phyloP scores from a whole-genome alignment of 2,329 filamentous ascomycete genomes.

The Aureobasidium sp. region DNA sequence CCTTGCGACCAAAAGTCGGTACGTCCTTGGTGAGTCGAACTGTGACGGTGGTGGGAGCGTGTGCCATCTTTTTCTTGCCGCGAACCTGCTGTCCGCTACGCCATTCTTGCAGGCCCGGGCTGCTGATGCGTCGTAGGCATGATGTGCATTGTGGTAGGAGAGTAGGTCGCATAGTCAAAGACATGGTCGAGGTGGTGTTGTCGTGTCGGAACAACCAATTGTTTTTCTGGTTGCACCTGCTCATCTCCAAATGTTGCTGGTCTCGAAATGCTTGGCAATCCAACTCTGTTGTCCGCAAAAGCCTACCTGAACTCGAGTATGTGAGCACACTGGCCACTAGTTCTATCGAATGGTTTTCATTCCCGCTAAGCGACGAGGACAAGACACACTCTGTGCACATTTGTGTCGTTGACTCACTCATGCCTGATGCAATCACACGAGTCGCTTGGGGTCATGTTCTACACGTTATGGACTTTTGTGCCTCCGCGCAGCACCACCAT shows the following conservation, averaged over 20 bases:
- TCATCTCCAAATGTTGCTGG: background rate
- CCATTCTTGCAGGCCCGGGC: conserved; percentile 14
- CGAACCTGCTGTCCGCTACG: conserved; percentile 26
- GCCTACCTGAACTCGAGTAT: background rate
- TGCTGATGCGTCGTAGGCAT: conserved; percentile 17
- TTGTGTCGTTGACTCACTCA: background rate
- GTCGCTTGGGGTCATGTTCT: background rate
- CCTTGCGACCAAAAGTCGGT: conserved; percentile 44
- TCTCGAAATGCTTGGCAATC: background rate
- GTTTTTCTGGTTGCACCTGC: background rate
- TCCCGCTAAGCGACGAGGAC: background rate
- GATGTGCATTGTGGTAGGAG: conserved; percentile 18
- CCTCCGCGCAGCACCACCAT: background rate
- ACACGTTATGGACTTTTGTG: background rate
- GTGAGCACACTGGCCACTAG: no score
- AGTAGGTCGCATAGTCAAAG: conserved; percentile 15
- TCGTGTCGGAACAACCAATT: background rate
- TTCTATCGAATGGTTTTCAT: background rate
- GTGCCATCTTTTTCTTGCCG: conserved; percentile 32
- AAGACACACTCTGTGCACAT: background rate
- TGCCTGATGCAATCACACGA: background rate
- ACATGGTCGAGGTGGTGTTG: conserved; percentile 15
- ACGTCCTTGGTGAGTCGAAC: conserved; percentile 48
- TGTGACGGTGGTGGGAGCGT: conserved; percentile 33
- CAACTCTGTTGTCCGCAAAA: background rate